These are phyloP conservation scores for Fonsecaea monophora DNA, from an alignment of 2,329 filamentous ascomycete species.

Conservation along the genomic window DNA sequence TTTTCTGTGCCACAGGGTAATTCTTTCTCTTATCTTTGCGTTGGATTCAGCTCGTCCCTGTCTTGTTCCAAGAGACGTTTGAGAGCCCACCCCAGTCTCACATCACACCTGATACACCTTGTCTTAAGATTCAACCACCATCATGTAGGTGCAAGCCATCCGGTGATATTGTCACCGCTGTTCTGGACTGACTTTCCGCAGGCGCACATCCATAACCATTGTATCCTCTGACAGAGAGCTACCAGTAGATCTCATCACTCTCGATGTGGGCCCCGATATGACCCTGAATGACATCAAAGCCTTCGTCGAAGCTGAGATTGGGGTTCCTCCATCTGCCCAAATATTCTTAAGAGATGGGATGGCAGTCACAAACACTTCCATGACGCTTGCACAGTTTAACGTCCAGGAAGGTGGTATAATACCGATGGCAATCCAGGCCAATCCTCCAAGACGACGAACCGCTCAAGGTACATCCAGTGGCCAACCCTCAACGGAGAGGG, in stretches of 20 bases:
- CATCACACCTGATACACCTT: constrained; percentile 2
- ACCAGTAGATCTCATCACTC: constrained; percentile 77
- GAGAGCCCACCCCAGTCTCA: background rate
- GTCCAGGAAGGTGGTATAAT: constrained; percentile 92
- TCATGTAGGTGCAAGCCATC: constrained; percentile 24
- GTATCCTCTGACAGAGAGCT: constrained; percentile 71
- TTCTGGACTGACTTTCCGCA: constrained; percentile 48
- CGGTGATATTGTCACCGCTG: background rate
- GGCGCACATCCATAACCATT: constrained; percentile 87
- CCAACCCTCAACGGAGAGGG: constrained; percentile 30
- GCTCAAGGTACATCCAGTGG: constrained; percentile 33
- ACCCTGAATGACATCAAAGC: constrained; percentile 84
- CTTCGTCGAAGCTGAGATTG: constrained; percentile 83
- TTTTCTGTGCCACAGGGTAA: background rate
- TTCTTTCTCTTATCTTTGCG: background rate
- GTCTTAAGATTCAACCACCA: background rate
- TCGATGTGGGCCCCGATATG: constrained; percentile 83
- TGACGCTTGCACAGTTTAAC: constrained; percentile 80
- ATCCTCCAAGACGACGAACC: constrained; percentile 33
- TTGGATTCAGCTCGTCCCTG: background rate
- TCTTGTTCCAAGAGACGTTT: background rate
- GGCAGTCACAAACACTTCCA: constrained; percentile 75
- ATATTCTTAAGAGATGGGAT: constrained; percentile 90
- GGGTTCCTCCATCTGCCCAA: constrained; percentile 74
- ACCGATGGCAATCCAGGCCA: constrained; percentile 72